Evolutionary conservation across 225 moss, liverwort and hornwort species (phyloP).

Genomic region (Bryum argenteum): DNA sequence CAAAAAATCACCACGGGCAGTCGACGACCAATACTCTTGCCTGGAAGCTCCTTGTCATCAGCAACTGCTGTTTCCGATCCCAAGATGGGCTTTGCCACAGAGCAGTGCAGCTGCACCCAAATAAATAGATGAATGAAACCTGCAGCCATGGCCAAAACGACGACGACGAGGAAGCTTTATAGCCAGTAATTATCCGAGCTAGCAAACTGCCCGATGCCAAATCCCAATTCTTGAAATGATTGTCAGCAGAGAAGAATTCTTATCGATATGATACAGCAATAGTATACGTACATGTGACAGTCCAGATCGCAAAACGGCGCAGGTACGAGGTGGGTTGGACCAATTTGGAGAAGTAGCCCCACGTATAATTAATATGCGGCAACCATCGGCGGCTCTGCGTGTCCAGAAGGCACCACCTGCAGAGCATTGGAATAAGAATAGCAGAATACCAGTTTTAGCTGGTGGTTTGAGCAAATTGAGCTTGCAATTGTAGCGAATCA

Average conservation of each 20-base stretch:
- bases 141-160: conserved; percentile 18
- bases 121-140: conserved; percentile 31
- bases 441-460: not conserved
- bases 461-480: not conserved
- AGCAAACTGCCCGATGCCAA: not conserved
- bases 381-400: conserved; percentile 45
- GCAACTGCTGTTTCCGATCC: conserved; percentile 10
- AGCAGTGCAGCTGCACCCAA: conserved; percentile 49
- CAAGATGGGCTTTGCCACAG: conserved; percentile 42
- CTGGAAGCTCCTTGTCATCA: conserved; percentile 4
- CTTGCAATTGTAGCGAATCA: not conserved
- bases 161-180: not conserved
- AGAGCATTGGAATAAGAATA: not conserved
- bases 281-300: conserved; percentile 34
- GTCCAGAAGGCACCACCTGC: conserved; percentile 25
- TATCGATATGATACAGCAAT: not conserved
- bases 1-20: conserved; percentile 45
- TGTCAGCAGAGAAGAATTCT: not conserved
- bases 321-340: conserved; percentile 37
- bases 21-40: conserved; percentile 13
- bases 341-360: conserved; percentile 48
- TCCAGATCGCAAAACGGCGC: conserved; percentile 38
- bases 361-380: conserved; percentile 44
- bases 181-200: not conserved
- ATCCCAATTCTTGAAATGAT: not conserved